Base-by-base conservation (phyloP, 352 stramenopile species). In the Phytophthora rubi region DNA sequence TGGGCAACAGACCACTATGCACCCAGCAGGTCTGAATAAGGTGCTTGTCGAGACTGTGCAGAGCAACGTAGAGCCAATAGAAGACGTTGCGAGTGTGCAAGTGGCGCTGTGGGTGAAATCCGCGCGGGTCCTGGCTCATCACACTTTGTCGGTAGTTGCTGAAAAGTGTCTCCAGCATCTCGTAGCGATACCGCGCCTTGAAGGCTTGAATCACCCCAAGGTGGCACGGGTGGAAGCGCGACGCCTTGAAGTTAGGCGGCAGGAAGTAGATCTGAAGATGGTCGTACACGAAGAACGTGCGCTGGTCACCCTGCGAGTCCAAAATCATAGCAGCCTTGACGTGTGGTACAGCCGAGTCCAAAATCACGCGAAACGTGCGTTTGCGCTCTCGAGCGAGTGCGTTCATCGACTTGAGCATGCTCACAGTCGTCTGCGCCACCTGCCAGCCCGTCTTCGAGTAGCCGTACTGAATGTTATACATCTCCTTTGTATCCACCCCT, bases 311-410 rank as follows among this genome's bases (percentile, higher is more conserved):
- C 57, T 93, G 88, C 13, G 86, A 91, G 71, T 95, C 88, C 56
- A 95, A 63, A 62, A 95, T 90, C 83, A 95, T 94, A 8, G 86
- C 88, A 30, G 88, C 88, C 64, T 95, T 95, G 28, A 95, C 86
- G 58, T 95, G 88, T 15, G 88, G 88, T 56, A 94, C 86, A 10
- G 88, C 85, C 56, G 82, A 92, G 65, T 95, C 88, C 35, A 95
- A 75, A 53, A 95, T 79, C 30, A 95, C 88, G 42, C 85, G 86
- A 65, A 94, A 95, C 39, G 83, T 92, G 62, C 88, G 88, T 53
- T 94, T 93, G 23, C 86, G 85, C 6, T 65, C 63, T 62, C 87
- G 85, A 16, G 88, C 88, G 12, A 89, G 77, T n/a, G 62, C 70
- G 21, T 95, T 95, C 28, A 95, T 72, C 30, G 80, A 83, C 68